Evolutionary conservation across 176 grass and related monocot species (phyloP).

Genomic region (Musa schizocarpa): DNA sequence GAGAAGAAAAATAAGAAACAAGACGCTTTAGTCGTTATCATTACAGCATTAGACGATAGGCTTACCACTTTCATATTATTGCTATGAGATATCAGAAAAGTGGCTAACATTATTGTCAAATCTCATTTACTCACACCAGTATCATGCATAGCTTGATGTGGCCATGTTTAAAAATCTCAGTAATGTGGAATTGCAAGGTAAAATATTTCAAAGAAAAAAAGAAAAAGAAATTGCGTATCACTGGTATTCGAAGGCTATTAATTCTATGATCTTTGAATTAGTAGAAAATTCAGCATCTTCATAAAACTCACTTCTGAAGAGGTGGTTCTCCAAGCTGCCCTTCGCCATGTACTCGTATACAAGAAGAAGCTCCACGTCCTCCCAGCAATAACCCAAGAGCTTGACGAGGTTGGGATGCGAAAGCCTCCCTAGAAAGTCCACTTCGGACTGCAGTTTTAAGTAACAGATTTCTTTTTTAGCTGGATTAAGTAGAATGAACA

Average conservation of each 20-base stretch:
- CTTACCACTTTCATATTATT: neutral
- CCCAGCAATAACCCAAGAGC: constrained; percentile 68
- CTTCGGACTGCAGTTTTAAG: constrained; percentile 37
- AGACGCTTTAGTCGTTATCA: neutral
- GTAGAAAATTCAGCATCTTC: too few species aligned
- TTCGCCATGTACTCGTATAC: constrained; percentile 78
- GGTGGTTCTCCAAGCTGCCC: constrained; percentile 68
- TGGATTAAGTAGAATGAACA: too few species aligned
- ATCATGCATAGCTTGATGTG: too few species aligned
- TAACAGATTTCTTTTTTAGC: neutral
- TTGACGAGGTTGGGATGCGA: constrained; percentile 68
- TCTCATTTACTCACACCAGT: too few species aligned
- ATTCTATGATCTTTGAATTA: too few species aligned
- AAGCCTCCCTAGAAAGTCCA: constrained; percentile 67
- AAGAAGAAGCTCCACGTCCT: constrained; percentile 60
- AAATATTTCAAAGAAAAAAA: too few species aligned
- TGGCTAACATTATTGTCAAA: too few species aligned
- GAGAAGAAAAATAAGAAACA: neutral
- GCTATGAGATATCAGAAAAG: neutral
- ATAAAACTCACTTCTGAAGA: constrained; percentile 65
- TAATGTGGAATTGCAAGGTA: too few species aligned
- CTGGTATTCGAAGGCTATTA: too few species aligned
- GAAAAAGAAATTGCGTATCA: too few species aligned
- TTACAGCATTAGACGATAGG: neutral
- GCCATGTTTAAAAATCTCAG: too few species aligned